Conservation (phyloP, 2,329 filamentous ascomycete genomes). For the Coniella vitis region DNA sequence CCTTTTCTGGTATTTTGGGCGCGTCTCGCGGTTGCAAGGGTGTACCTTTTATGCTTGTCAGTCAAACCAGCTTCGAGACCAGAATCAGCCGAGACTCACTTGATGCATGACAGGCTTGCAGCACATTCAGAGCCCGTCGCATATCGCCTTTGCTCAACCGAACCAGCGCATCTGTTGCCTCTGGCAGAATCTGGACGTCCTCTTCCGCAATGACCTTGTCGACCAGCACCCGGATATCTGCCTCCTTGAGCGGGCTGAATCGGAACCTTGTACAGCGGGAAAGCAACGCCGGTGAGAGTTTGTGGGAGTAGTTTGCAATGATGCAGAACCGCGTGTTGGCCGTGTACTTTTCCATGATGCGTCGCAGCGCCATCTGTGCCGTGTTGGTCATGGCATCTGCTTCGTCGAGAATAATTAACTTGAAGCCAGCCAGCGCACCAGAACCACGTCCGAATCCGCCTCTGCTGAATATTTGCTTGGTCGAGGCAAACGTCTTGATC, state of each 20-base stretch:
- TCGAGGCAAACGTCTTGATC: constrained; percentile 98
- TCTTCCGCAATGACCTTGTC: constrained; percentile 88
- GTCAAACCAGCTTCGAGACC: neutral
- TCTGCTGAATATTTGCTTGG: constrained; percentile 86
- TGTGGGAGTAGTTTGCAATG: constrained; percentile 98
- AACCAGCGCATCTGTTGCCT: constrained; percentile 78
- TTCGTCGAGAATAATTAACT: constrained; percentile 95
- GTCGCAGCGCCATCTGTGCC: constrained; percentile 90
- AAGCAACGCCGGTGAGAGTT: constrained; percentile 84
- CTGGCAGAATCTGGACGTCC: constrained; percentile 70
- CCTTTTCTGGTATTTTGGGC: constrained; percentile 53
- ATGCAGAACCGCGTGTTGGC: constrained; percentile 97
- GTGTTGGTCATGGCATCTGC: constrained; percentile 99
- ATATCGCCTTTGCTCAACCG: constrained; percentile 91
- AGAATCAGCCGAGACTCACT: constrained; percentile 45
- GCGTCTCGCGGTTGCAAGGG: constrained; percentile 56
- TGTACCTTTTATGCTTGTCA: constrained; percentile 45
- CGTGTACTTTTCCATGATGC: constrained; percentile 99
- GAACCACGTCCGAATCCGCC: constrained; percentile 40
- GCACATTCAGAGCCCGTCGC: constrained; percentile 86
- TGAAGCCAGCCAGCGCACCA: constrained; percentile 65
- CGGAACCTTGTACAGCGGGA: constrained; percentile 92
- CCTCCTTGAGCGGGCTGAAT: constrained; percentile 87
- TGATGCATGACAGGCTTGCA: constrained; percentile 94
- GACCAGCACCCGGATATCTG: constrained; percentile 76